Evolutionary conservation across 78 protist genomes (phyloP), one percentile per base, ranked within the genome.

Genomic region (Anaeramoeba flamelloides): DNA sequence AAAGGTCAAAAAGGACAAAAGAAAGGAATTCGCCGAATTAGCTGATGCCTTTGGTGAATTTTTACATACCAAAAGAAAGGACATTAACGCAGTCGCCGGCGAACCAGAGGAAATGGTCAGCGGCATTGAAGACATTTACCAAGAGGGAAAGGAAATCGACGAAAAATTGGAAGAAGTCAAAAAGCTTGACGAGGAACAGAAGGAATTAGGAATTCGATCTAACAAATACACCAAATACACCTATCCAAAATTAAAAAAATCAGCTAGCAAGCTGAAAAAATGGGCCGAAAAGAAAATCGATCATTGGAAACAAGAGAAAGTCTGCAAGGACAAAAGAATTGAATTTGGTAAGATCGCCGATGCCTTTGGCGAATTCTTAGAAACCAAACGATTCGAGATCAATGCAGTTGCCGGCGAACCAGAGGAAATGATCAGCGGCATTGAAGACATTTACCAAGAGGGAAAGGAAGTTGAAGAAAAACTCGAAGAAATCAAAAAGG

Each of bases 151-250:
- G 8, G 34, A 8, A 53, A 53, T 8, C 69, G 17, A 53, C 8
- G 69, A 8, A 26, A 17, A 53, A 53, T 53, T 53, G 69, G 69
- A 53, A 53, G 17, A 53, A 53, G 69, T 53, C 17, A 17, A 8
- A 26, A 17, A 53, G 17, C 8, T 53, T 53, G 69, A 53, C 17
- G 69, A 8, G 8, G 69, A 53, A 53, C 8, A 26, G 69, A 53
- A 53, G 69, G 17, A 53, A 53, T 26, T 53, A 17, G 69, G 69
- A 53, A 53, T 53, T 53, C 34, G 34, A 26, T 8, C 8, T 53
- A 53, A 53, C 69, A 53, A 53, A 53, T 53, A 53, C 69, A 53
- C 69, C 69, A 53, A 53, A 53, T 17, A 53, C 69, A 53, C 69
- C 8, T 53, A 26, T 26, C 69, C 69, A 26, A 26, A 8, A 26